phyloP scores from a whole-genome alignment of 2,329 filamentous ascomycete species.

The Claviceps quebecensis region DNA sequence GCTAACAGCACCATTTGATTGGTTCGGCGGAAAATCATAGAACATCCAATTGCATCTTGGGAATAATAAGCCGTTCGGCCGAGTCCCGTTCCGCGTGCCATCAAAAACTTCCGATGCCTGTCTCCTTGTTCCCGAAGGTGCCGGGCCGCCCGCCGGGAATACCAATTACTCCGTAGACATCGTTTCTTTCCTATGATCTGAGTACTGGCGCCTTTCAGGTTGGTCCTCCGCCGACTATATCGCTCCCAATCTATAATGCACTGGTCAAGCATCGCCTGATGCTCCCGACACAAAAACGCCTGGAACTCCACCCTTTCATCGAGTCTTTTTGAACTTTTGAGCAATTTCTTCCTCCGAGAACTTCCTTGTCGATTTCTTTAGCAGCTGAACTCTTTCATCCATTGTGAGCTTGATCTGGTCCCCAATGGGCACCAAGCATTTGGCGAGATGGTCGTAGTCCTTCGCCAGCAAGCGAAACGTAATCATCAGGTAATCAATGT shows the following conservation, averaged over 20 bases:
- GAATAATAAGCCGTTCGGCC: not conserved
- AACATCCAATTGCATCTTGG: not conserved
- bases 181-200: not conserved
- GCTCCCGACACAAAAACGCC: not conserved
- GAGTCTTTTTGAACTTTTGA: conserved; percentile 33
- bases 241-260: not conserved
- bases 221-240: not conserved
- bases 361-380: conserved; percentile 48
- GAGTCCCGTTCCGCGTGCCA: not conserved
- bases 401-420: conserved; percentile 53
- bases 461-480: conserved; percentile 54
- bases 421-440: conserved; percentile 60
- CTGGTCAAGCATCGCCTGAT: not conserved
- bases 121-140: not conserved
- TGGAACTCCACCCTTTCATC: not conserved
- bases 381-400: conserved; percentile 47
- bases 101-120: not conserved
- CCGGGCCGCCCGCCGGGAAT: no score
- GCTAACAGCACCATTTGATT: not conserved
- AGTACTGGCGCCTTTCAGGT: not conserved
- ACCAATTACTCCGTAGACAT: no score
- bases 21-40: not conserved
- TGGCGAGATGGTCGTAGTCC: conserved; percentile 56
- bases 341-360: conserved; percentile 53
- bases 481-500: conserved; percentile 70